Evolutionary conservation across 495 filamentous ascomycete species (phyloP).

Genomic region (Lasiosphaeria hispida): DNA sequence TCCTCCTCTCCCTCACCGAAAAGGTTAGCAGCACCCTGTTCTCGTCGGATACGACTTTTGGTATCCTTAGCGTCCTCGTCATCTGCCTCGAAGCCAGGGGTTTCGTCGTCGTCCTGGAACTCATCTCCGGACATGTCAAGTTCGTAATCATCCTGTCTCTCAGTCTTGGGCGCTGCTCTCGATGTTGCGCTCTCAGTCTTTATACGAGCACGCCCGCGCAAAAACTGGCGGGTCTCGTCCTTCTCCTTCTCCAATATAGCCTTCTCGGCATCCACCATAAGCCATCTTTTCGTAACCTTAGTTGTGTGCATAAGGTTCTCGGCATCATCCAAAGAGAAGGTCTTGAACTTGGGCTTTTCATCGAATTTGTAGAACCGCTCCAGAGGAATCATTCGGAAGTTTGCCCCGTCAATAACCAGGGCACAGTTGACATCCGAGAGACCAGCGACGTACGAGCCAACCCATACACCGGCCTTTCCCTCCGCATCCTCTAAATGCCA

Average conservation of each 20-base stretch:
- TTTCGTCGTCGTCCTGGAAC: slow-evolving; percentile 76
- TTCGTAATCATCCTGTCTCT: slow-evolving; percentile 56
- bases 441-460: slow-evolving; percentile 82
- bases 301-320: slow-evolving; percentile 67
- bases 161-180: slow-evolving; percentile 45
- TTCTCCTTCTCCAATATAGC: slow-evolving; percentile 52
- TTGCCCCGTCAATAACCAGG: slow-evolving; percentile 62
- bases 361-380: slow-evolving; percentile 96
- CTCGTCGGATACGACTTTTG: slow-evolving; percentile 78
- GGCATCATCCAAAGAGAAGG: slow-evolving; percentile 77
- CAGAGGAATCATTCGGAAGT: slow-evolving; percentile 83
- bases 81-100: slow-evolving; percentile 72
- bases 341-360: slow-evolving; percentile 77
- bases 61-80: slow-evolving; percentile 88
- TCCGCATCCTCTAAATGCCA: slow-evolving; percentile 98
- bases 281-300: slow-evolving; percentile 58
- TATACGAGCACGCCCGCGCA: slow-evolving; percentile 45
- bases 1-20: slow-evolving; percentile 83
- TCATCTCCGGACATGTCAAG: slow-evolving; percentile 56
- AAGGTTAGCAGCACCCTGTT: slow-evolving; percentile 81
- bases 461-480: slow-evolving; percentile 80
- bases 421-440: slow-evolving; percentile 74
- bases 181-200: slow-evolving; percentile 55
- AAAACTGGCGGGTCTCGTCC: slow-evolving; percentile 44
- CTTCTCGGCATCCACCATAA: slow-evolving; percentile 63